Percentiles rank a stretch among this genome's conserved stretches.
These are phyloP conservation scores for Talaromyces sp. DNA, from an alignment of 2,329 filamentous ascomycete species.

Conservation along the genomic window DNA sequence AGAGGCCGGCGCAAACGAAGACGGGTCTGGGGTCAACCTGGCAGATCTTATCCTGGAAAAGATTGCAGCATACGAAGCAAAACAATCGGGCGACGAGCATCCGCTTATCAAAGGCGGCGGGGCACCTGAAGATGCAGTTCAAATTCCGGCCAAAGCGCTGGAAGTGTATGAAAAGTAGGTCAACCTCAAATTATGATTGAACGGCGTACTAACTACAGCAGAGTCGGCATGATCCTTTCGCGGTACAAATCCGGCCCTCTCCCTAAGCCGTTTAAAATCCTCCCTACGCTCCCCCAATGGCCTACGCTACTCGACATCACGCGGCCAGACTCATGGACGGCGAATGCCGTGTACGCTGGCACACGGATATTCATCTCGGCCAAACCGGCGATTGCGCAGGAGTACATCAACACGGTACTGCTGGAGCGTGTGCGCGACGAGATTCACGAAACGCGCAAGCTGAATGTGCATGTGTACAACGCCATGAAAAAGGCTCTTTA, in stretches of 20 bases:
- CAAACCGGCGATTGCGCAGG: conserved; percentile 71
- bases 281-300: conserved; percentile 89
- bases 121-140: conserved; percentile 69
- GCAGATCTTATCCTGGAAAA: conserved; percentile 91
- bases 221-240: conserved; percentile 79
- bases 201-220: conserved; percentile 25
- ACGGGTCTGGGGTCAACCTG: conserved; percentile 65
- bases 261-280: conserved; percentile 95
- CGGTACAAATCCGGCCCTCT: conserved; percentile 95
- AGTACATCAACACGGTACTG: conserved; percentile 80
- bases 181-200: not conserved
- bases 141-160: conserved; percentile 83
- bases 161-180: conserved; percentile 84
- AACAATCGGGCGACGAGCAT: conserved; percentile 42
- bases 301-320: conserved; percentile 80
- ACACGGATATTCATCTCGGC: conserved; percentile 88
- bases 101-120: conserved; percentile 48
- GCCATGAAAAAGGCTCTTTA: conserved; percentile 87
- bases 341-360: conserved; percentile 79
- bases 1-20: conserved; percentile 38
- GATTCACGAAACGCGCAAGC: conserved; percentile 87
- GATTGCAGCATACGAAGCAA: conserved; percentile 84
- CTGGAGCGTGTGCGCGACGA: conserved; percentile 88
- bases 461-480: conserved; percentile 94
- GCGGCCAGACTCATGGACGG: conserved; percentile 70